A percentile compares a stretch with the other conserved stretches of the same genome.
Evolutionary conservation across 495 filamentous ascomycete genomes (phyloP).

Genomic region (Aspergillus bridgeri): DNA sequence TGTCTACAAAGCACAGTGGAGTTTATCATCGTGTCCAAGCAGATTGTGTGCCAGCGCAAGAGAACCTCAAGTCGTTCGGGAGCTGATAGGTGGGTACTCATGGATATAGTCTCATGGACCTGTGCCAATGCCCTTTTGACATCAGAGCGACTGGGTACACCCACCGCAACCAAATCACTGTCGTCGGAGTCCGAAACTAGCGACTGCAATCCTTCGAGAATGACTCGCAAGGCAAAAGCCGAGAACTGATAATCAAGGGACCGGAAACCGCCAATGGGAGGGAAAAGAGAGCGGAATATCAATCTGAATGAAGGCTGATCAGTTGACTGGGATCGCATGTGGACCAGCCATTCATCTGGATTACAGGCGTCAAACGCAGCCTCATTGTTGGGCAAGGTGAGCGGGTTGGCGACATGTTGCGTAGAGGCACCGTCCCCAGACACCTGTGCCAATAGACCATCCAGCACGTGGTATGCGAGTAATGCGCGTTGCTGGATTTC

Average conservation of each 20-base stretch:
- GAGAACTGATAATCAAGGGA: constrained; percentile 39
- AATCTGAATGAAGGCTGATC: constrained; percentile 38
- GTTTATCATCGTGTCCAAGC: constrained; percentile 44
- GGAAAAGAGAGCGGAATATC: constrained; percentile 42
- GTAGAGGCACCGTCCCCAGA: constrained; percentile 43
- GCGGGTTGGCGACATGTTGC: constrained; percentile 42
- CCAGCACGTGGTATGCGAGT: constrained; percentile 45
- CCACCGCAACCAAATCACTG: constrained; percentile 35
- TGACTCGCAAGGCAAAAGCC: constrained; percentile 40
- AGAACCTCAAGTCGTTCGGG: constrained; percentile 41
- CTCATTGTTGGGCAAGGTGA: constrained; percentile 41
- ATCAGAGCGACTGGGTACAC: constrained; percentile 41
- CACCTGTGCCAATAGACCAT: constrained; percentile 47
- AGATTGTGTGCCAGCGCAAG: constrained; percentile 49
- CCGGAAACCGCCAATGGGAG: constrained; percentile 30
- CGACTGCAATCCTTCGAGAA: constrained; percentile 47
- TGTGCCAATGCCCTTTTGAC: constrained; percentile 40
- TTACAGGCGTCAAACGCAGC: constrained; percentile 40
- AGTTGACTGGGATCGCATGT: constrained; percentile 31
- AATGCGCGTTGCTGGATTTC: constrained; percentile 48
- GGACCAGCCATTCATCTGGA: constrained; percentile 41
- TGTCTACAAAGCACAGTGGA: constrained; percentile 40
- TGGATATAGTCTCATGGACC: constrained; percentile 39
- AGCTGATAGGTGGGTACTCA: constrained; percentile 36
- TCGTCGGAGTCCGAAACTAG: constrained; percentile 41